Evolutionary conservation across 208 protist species (phyloP).

Genomic region (Trypanosoma lewisi): DNA sequence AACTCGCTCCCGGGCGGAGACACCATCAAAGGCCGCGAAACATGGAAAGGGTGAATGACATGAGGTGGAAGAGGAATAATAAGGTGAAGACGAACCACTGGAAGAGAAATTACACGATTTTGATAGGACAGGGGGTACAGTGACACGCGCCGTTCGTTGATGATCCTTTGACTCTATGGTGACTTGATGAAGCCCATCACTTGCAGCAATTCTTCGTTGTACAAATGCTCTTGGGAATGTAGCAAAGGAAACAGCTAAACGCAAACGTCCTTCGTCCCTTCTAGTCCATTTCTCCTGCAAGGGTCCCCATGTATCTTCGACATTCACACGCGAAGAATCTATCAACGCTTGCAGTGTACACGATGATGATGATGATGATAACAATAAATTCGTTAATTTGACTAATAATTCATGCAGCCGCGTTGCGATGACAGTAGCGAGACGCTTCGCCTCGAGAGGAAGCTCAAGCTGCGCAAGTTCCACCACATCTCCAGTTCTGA

Average conservation of each 20-base stretch:
- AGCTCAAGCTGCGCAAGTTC: constrained; percentile 13
- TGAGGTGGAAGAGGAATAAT: neutral
- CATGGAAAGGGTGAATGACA: constrained; percentile 11
- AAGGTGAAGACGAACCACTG: neutral
- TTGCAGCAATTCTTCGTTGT: constrained; percentile 6
- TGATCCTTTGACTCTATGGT: constrained; percentile 24
- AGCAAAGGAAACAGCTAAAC: constrained; percentile 21
- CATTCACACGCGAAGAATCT: neutral
- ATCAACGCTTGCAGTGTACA: neutral
- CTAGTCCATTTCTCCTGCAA: neutral
- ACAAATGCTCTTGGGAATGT: constrained; percentile 23
- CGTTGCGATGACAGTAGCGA: constrained; percentile 5
- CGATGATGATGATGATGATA: neutral
- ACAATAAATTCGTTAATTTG: neutral
- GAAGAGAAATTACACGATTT: constrained; percentile 1
- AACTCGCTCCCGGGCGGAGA: neutral
- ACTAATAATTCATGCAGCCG: neutral
- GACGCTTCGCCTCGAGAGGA: neutral
- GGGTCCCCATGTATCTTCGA: constrained; percentile 2
- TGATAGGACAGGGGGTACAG: constrained; percentile 6
- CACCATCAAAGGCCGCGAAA: constrained; percentile 21
- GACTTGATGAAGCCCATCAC: constrained; percentile 7
- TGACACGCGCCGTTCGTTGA: constrained; percentile 4
- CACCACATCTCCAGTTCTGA: constrained; percentile 21
- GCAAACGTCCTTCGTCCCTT: constrained; percentile 15